These are phyloP conservation scores for Copromyces sp. DNA, from an alignment of 495 filamentous ascomycete species.

Conservation along the genomic window DNA sequence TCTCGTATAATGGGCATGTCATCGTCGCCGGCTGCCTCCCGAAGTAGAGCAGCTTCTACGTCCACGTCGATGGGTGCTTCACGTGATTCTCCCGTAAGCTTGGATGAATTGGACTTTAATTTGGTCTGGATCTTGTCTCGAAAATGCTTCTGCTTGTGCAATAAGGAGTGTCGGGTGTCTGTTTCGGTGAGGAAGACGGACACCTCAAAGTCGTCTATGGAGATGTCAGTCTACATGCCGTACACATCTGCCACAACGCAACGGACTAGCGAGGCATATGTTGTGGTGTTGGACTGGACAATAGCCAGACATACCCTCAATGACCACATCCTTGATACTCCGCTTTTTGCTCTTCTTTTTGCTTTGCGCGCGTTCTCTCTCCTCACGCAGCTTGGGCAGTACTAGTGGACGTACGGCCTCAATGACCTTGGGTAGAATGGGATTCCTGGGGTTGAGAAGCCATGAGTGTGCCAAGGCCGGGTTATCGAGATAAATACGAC, in stretches of 20 bases:
- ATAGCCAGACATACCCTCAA: conserved; percentile 49
- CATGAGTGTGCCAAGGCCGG: conserved; percentile 69
- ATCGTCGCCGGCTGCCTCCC: conserved; percentile 30
- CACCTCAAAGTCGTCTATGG: conserved; percentile 84
- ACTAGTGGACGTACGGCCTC: conserved; percentile 74
- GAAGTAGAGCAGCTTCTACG: conserved; percentile 12
- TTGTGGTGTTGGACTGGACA: neutral
- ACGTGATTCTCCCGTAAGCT: conserved; percentile 45
- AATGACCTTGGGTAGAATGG: conserved; percentile 71
- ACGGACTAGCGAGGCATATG: neutral
- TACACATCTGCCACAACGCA: neutral
- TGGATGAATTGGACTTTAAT: conserved; percentile 47
- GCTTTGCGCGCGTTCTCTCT: conserved; percentile 55
- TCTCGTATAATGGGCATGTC: conserved; percentile 27
- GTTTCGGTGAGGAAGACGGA: conserved; percentile 86
- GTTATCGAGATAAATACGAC: conserved; percentile 88
- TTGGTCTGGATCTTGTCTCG: conserved; percentile 42
- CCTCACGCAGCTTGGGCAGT: conserved; percentile 81
- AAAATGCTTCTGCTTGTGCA: conserved; percentile 73
- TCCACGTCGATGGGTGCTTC: conserved; percentile 43
- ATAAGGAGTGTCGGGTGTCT: conserved; percentile 75
- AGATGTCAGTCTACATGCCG: neutral
- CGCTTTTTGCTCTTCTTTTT: conserved; percentile 54
- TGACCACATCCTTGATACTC: conserved; percentile 78
- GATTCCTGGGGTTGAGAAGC: conserved; percentile 64